Evolutionary conservation across 2,329 filamentous ascomycete genomes (phyloP).

Genomic region (Nemania diffusa): DNA sequence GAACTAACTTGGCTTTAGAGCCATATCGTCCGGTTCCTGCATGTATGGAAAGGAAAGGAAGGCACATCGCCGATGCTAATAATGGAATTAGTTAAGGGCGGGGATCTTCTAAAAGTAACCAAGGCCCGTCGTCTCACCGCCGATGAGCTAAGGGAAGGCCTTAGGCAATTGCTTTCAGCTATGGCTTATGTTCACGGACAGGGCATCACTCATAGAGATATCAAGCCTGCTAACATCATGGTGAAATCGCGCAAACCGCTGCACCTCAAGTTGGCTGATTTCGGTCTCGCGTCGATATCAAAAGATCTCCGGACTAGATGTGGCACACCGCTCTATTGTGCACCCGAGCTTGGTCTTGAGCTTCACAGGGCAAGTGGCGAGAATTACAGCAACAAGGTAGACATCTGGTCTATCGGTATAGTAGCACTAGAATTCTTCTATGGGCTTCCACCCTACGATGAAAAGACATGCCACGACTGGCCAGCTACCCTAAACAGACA

Average conservation of each 20-base stretch:
- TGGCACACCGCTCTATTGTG: neutral
- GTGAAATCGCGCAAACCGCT: slow-evolving; percentile 2
- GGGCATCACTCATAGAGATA: slow-evolving; percentile 15
- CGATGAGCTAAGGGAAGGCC: neutral
- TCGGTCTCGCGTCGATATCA: neutral
- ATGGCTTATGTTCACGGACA: slow-evolving; percentile 1
- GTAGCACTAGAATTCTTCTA: neutral
- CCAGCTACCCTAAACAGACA: accelerated
- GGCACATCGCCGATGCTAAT: neutral
- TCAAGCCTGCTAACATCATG: slow-evolving; percentile 24
- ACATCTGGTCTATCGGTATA: slow-evolving; percentile 25
- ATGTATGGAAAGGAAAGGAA: neutral
- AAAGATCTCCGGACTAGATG: neutral
- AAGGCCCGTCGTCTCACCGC: accelerated
- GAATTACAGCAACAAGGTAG: slow-evolving; percentile 13
- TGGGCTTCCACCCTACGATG: neutral
- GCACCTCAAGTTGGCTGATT: slow-evolving; percentile 13
- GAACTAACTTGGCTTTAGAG: slow-evolving; percentile 10
- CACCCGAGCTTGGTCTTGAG: slow-evolving; percentile 12
- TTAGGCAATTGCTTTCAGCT: neutral
- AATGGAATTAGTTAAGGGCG: slow-evolving; percentile 14
- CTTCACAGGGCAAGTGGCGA: neutral
- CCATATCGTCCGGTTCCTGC: neutral
- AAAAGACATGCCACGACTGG: neutral
- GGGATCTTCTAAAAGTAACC: neutral